Conservation (phyloP, 2,329 filamentous ascomycete genomes). For the Ceratocystis ficicola region DNA sequence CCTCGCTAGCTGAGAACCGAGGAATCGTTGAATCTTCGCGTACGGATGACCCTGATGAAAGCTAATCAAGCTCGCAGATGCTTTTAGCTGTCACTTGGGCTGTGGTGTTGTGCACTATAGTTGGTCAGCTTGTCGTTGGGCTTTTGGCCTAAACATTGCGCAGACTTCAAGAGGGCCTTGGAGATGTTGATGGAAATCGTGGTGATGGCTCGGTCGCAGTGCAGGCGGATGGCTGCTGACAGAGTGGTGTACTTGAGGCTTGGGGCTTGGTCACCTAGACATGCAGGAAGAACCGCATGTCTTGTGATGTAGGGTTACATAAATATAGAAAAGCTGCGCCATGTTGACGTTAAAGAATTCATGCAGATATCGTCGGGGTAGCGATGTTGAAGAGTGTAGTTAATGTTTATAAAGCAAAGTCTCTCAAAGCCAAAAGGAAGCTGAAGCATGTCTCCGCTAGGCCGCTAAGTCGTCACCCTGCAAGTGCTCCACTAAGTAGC, state of each 20-base stretch:
- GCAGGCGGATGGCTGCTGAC: not conserved
- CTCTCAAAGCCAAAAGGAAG: too few species aligned
- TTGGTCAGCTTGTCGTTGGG: slow-evolving; percentile 40
- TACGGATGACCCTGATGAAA: not conserved
- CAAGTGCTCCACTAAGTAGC: slow-evolving; percentile 3
- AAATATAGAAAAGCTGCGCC: too few species aligned
- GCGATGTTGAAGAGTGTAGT: not conserved
- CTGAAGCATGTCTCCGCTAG: not conserved
- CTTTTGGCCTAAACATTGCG: slow-evolving; percentile 34
- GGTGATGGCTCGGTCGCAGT: not conserved
- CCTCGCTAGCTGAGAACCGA: slow-evolving; percentile 49
- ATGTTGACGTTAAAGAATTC: too few species aligned
- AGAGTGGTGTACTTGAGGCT: slow-evolving; percentile 4
- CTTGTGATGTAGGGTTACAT: not conserved
- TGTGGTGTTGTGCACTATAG: slow-evolving; percentile 42
- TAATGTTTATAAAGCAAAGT: not conserved
- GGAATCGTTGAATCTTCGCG: slow-evolving; percentile 31
- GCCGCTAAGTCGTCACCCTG: not conserved
- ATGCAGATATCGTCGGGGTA: too few species aligned
- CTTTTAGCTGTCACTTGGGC: slow-evolving; percentile 46
- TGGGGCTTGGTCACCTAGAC: not conserved
- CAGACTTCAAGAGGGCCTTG: not conserved
- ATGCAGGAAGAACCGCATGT: not conserved
- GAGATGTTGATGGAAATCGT: not conserved
- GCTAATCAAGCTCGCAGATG: slow-evolving; percentile 30